These are phyloP conservation scores for Dryadomyces quercivorus DNA, from an alignment of 2,329 filamentous ascomycete genomes.

Conservation along the genomic window DNA sequence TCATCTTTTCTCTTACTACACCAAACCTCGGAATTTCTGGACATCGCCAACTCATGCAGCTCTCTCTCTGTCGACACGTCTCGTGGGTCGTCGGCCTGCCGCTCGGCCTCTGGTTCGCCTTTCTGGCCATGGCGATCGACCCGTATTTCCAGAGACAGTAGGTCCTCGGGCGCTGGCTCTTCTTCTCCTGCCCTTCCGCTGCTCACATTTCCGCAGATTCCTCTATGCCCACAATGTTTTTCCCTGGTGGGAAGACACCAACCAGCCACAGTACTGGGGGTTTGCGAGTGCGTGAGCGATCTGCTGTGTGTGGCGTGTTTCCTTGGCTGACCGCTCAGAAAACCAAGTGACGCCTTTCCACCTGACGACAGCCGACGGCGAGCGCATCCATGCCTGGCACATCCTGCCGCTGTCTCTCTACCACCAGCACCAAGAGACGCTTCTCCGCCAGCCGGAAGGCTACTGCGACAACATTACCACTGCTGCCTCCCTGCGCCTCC, in stretches of 20 bases:
- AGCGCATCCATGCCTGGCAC: slow-evolving; percentile 81
- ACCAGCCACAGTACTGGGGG: slow-evolving; percentile 70
- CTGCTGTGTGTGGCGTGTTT: not conserved
- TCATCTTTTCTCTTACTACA: not conserved
- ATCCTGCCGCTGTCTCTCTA: slow-evolving; percentile 71
- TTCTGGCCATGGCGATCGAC: slow-evolving; percentile 53
- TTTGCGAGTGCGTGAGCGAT: slow-evolving; percentile 52
- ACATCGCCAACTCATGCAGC: not conserved
- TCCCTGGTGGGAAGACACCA: slow-evolving; percentile 57
- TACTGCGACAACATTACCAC: slow-evolving; percentile 40
- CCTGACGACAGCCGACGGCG: slow-evolving; percentile 60
- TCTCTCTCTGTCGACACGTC: slow-evolving; percentile 18
- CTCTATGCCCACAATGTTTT: slow-evolving; percentile 75
- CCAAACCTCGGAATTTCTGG: not conserved
- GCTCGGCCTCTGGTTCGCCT: slow-evolving; percentile 52
- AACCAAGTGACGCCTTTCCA: slow-evolving; percentile 85
- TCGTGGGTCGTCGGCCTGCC: slow-evolving; percentile 45
- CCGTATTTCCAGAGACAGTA: slow-evolving; percentile 73
- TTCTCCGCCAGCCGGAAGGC: slow-evolving; percentile 40
- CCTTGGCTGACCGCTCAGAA: slow-evolving; percentile 31
- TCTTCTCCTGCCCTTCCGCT: not conserved
- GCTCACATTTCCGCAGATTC: slow-evolving; percentile 38
- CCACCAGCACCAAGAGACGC: slow-evolving; percentile 51
- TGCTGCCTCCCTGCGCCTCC: slow-evolving; percentile 46
- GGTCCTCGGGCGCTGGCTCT: too few species aligned